Base-by-base conservation (phyloP, 139 green algal species). In the Chlamydomonas incerta region DNA sequence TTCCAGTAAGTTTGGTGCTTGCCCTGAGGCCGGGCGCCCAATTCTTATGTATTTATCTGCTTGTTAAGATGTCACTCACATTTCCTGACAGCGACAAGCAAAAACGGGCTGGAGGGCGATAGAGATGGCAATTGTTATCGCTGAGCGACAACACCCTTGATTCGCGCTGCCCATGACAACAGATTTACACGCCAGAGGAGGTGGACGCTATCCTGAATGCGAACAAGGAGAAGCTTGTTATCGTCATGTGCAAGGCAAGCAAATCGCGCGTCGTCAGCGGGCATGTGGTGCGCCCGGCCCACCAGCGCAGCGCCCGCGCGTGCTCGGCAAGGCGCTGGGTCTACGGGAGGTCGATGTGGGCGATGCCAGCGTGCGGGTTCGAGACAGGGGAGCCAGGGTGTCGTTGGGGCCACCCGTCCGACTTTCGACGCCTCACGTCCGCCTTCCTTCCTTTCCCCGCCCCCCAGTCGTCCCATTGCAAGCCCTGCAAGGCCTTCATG, bases 231-330 rank as follows among this genome's bases (percentile, higher is more conserved):
- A 81, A 88, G 29, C 68, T 96, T 50, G 86, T 95, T 3, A 90
- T 96, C 23, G 72, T 96, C 8, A 96, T 96, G 93, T 95, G 92
- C 90, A 96, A 96, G 87, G 71, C 69, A 14, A 46, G 33, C 8
- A 31, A 4, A 1, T 20, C 20, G n/a, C 14, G n/a, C 14, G 14
- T 24, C 6, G 62, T 34, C 3, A 23, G 28, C 62, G 4, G 9
- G 10, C 3, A 4, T 35, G 9, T 35, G 9, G 9, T 18, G 2
- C 26, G 20, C 4, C 58, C 20, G 13, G 21, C 13, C 58, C 21
- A 8, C 15, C 20, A 28, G 13, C 58, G 18, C 13, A 11, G 26
- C 20, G 58, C 58, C 58, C 18, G 13, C 58, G 1, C 69, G 55
- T 21, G 55, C 55, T 60, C 55, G 18, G 55, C 55, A 6, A 21